A percentile compares a stretch with the other conserved stretches of the same genome.
These are phyloP conservation scores for Phaseolus lunatus DNA, from an alignment of 306 rosid genomes.

Conservation along the genomic window DNA sequence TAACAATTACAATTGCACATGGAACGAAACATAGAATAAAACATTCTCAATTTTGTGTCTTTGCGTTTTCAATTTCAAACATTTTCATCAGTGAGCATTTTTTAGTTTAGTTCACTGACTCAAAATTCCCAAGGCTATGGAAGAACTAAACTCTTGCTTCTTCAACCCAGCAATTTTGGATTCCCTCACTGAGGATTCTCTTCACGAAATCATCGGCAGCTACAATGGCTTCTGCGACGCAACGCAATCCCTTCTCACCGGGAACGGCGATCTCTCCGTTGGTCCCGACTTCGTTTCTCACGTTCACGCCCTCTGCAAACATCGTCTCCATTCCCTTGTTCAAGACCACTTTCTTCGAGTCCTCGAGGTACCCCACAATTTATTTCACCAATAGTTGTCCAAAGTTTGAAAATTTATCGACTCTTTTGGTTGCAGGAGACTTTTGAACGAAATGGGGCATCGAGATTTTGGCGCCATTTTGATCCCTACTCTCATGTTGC, in stretches of 20 bases:
- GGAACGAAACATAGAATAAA: neutral
- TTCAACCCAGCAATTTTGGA: conserved; percentile 59
- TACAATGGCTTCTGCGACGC: conserved; percentile 70
- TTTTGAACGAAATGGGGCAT: conserved; percentile 78
- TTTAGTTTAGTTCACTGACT: conserved; percentile 4
- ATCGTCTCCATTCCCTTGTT: conserved; percentile 71
- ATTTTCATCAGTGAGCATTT: neutral
- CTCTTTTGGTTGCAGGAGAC: conserved; percentile 57
- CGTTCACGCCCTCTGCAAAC: conserved; percentile 69
- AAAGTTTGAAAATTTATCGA: neutral
- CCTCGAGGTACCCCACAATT: conserved; percentile 64
- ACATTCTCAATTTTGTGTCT: neutral
- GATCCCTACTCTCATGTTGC: conserved; percentile 56
- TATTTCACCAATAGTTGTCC: neutral
- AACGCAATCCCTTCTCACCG: conserved; percentile 59
- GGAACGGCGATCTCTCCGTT: conserved; percentile 68
- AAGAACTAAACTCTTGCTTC: conserved; percentile 51
- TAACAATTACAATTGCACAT: no score
- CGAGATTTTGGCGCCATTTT: conserved; percentile 84
- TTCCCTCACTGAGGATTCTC: conserved; percentile 51
- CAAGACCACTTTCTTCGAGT: conserved; percentile 77
- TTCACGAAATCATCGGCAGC: conserved; percentile 56
- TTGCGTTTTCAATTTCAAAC: neutral
- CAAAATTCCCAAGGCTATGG: conserved; percentile 1
- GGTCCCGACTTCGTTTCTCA: conserved; percentile 63